Base-by-base conservation (phyloP, 2,329 filamentous ascomycete genomes). In the Endocalyx cinctus region DNA sequence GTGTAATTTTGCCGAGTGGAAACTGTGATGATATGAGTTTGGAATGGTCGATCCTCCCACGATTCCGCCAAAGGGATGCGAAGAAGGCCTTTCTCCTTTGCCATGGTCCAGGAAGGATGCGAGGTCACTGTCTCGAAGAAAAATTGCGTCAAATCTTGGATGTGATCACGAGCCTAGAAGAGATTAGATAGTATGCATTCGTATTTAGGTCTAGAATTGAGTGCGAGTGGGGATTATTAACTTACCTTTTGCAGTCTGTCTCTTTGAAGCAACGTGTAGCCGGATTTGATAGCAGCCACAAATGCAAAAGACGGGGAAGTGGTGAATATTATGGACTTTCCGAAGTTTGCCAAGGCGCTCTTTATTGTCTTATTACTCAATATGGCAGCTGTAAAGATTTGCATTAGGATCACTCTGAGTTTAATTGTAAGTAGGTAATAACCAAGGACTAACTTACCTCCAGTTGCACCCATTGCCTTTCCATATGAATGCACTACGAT, bases 401-500 rank as follows among this genome's bases (percentile, higher is more conserved):
- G 18, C n/a, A 10, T 12, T n/a, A 35, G 13, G n/a, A n/a, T n/a
- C n/a, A n/a, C n/a, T n/a, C n/a, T n/a, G n/a, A n/a, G n/a, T n/a
- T n/a, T n/a, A n/a, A n/a, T n/a, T n/a, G n/a, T n/a, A n/a, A n/a
- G n/a, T n/a, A n/a, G n/a, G n/a, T n/a, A n/a, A n/a, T n/a, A n/a
- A n/a, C n/a, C n/a, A n/a, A n/a, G n/a, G n/a, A n/a, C n/a, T n/a
- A 18, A 34, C 29, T 40, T 31, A 41, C 37, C 34, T 23, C 30
- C 36, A 16, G 37, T 30, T n/a, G 40, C 37, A 2, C 34, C 40
- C 13, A 42, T 22, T 4, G 69, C 69, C 48, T 78, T 77, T n/a
- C 70, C 66, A 53, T 67, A 77, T 0, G 69, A 75, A 46, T 76
- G 70, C 5, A 74, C 49, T 5, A 62, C 51, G 23, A 69, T 61